Percentiles rank a stretch among this genome's conserved stretches.
Evolutionary conservation across 306 rosid species (phyloP).

Genomic region (Corylus americana): DNA sequence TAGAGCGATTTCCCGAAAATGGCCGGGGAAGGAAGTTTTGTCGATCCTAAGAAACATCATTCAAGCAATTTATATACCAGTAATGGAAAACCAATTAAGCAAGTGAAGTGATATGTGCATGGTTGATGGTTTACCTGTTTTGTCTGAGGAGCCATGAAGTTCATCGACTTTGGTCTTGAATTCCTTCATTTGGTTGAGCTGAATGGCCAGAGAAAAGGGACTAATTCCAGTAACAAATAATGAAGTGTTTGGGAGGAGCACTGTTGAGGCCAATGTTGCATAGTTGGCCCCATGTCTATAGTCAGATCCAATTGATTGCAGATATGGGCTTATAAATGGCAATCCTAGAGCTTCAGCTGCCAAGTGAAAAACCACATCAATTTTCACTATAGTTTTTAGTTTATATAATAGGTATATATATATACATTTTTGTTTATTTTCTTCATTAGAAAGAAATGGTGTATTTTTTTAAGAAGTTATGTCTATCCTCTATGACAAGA

Average conservation of each 20-base stretch:
- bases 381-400: too few species aligned
- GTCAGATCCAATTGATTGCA: constrained; percentile 66
- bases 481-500: background rate
- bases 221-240: constrained; percentile 62
- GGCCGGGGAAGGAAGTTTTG: constrained; percentile 56
- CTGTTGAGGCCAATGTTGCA: constrained; percentile 76
- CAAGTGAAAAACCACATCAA: background rate
- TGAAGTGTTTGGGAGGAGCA: constrained; percentile 63
- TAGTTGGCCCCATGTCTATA: constrained; percentile 67
- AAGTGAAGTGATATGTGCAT: background rate
- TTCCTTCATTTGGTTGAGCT: constrained; percentile 72
- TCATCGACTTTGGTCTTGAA: constrained; percentile 63
- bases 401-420: too few species aligned
- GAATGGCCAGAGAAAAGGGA: constrained; percentile 77
- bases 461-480: background rate
- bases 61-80: background rate
- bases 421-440: background rate
- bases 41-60: constrained; percentile 37
- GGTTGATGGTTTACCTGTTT: constrained; percentile 29
- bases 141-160: constrained; percentile 20
- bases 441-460: background rate
- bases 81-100: background rate
- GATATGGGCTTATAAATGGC: constrained; percentile 72
- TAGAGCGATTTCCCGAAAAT: constrained; percentile 67
- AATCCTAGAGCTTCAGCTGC: constrained; percentile 74